Evolutionary conservation across 768 basidiomycete species (phyloP).

Genomic region (Rickenella mellea): DNA sequence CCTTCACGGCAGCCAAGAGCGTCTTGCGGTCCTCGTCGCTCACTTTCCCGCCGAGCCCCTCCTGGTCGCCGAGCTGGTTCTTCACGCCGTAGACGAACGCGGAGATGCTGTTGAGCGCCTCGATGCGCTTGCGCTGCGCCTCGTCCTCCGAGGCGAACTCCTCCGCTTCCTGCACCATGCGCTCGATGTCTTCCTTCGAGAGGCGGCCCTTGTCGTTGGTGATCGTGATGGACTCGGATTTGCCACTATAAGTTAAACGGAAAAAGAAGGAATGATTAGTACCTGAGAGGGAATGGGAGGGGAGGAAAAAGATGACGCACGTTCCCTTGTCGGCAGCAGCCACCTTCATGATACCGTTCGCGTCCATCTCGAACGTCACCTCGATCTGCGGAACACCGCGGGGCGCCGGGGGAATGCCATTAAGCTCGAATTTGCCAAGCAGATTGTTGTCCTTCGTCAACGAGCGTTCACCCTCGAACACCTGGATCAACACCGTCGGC

Average conservation of each 20-base stretch:
- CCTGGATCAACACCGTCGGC: constrained; percentile 93
- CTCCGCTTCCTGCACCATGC: constrained; percentile 93
- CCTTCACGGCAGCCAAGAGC: constrained; percentile 74
- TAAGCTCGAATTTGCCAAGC: constrained; percentile 94
- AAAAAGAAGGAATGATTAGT: too few species aligned
- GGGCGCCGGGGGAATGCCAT: constrained; percentile 86
- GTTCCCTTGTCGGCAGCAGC: constrained; percentile 91
- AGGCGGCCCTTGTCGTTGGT: constrained; percentile 95
- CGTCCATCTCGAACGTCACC: constrained; percentile 92
- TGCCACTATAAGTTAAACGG: constrained; percentile 41
- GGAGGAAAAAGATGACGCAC: constrained; percentile 21
- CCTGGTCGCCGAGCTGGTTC: constrained; percentile 75
- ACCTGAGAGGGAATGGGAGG: background rate
- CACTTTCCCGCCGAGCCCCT: constrained; percentile 87
- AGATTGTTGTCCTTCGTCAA: constrained; percentile 98
- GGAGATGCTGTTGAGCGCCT: constrained; percentile 74
- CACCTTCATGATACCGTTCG: constrained; percentile 94
- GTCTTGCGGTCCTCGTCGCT: constrained; percentile 76
- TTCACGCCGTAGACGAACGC: constrained; percentile 82
- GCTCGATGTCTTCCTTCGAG: constrained; percentile 83
- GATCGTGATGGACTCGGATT: constrained; percentile 85
- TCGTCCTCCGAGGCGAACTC: constrained; percentile 78
- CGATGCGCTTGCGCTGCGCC: constrained; percentile 72
- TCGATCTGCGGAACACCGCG: constrained; percentile 97
- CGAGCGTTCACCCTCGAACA: constrained; percentile 94